Evolutionary conservation across 208 protist genomes (phyloP), one percentile per base, ranked within the genome.

Genomic region (Lotmaria passim): DNA sequence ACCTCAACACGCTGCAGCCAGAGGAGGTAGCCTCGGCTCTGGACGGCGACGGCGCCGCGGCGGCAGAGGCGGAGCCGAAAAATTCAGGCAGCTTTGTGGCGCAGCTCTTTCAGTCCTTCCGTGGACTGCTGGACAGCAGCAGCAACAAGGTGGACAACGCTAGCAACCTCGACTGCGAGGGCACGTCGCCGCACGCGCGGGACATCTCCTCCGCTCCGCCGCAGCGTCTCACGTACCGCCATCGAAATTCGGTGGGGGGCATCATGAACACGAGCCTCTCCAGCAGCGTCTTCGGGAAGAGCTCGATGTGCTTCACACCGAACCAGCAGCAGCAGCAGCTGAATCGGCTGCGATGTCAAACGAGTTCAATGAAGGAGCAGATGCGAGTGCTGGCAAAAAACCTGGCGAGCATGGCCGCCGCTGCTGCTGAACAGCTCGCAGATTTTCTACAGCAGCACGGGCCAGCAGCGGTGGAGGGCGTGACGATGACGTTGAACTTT

Each of bases 141-240:
- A 41, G 24, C 51, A 51, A 15, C 23, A 36, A 26, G 39, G 34
- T 34, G 1, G 62, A 58, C 15, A 52, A 19, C 33, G 51, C 51
- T 1, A 41, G 59, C 19, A 46, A 58, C 15, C 33, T 28, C 30
- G 50, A 65, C 36, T 23, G 43, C 21, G 50, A 48, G 14, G 48
- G 19, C 17, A 3, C 17, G 21, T 41, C 70, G 15, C 15, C 56
- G 17, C 61, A 59, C 61, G 31, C 28, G 34, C 70, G 70, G 17
- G 55, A 75, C 53, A 75, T 75, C 43, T 75, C 70, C 43, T 75
- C 70, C 33, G 70, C 70, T 6, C 70, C 70, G 14, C 70, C 70
- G n/a, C 51, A 69, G 55, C 28, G 52, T 28, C 44, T 75, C 24
- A 41, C 47, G 17, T 70, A 70, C 59, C 70, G 55, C 38, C 62